A percentile compares a stretch with the other conserved stretches of the same genome.
These are phyloP conservation scores for Camellia japonica DNA, from an alignment of 148 eudicot genomes.

Conservation along the genomic window DNA sequence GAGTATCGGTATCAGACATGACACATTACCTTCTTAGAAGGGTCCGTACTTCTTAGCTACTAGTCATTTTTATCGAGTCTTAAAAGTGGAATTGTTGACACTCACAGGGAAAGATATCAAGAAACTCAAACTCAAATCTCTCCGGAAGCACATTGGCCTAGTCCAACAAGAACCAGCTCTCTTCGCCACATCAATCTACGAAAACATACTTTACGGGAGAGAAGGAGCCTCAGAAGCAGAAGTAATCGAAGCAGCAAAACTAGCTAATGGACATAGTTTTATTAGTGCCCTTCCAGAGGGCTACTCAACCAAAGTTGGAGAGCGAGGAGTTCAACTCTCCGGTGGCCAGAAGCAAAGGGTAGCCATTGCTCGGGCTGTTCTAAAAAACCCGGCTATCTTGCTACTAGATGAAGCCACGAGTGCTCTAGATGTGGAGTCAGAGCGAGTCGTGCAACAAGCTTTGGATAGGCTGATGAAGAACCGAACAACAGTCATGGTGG, in stretches of 20 bases:
- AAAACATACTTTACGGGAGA: conserved; percentile 90
- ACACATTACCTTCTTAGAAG: too few relatives aligned
- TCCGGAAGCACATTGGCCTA: conserved; percentile 79
- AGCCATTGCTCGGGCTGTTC: conserved; percentile 89
- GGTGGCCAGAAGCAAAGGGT: conserved; percentile 98
- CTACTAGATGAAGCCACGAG: conserved; percentile 93
- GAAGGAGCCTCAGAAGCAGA: conserved; percentile 84
- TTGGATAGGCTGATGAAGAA: conserved; percentile 85
- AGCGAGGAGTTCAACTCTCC: conserved; percentile 89
- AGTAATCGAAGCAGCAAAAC: conserved; percentile 86
- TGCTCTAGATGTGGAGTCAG: conserved; percentile 86
- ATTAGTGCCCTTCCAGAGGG: conserved; percentile 92
- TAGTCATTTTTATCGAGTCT: background rate
- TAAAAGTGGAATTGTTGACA: background rate
- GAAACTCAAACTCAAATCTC: conserved; percentile 74
- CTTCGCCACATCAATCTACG: conserved; percentile 89
- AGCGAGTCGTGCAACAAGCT: conserved; percentile 82
- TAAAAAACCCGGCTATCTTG: conserved; percentile 76
- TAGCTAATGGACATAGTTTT: conserved; percentile 86
- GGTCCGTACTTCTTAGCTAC: too few relatives aligned
- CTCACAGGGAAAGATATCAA: conserved; percentile 72
- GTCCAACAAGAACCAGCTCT: conserved; percentile 98
- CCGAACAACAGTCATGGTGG: conserved; percentile 82
- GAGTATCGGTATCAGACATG: too few relatives aligned
- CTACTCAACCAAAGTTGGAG: conserved; percentile 89